Conservation (phyloP, 345 rosid species). For the Cardiospermum halicacabum region DNA sequence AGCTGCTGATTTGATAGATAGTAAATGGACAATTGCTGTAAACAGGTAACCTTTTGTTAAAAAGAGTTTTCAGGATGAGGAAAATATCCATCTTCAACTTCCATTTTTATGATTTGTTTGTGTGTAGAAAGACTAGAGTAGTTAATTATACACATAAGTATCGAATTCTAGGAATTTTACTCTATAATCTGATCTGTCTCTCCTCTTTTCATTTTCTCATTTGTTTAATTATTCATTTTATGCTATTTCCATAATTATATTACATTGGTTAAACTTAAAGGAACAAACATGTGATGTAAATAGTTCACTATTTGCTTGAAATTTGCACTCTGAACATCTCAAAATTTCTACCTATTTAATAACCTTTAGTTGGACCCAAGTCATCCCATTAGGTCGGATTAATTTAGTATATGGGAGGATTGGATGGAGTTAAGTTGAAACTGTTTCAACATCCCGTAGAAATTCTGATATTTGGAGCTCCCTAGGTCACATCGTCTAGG, state of each 20-base stretch:
- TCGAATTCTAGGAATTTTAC: not conserved
- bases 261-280: not conserved
- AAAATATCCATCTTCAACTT: conserved; percentile 10
- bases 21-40: conserved; percentile 87
- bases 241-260: not conserved
- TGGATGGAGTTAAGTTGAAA: conserved; percentile 2
- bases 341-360: not conserved
- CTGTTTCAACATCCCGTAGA: not conserved
- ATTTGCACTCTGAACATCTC: not conserved
- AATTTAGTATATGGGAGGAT: not conserved
- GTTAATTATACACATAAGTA: no score
- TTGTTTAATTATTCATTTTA: not conserved
- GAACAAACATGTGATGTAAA: not conserved
- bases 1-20: conserved; percentile 89
- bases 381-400: not conserved
- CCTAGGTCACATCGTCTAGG: not conserved
- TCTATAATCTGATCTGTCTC: no score
- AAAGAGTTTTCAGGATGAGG: conserved; percentile 5
- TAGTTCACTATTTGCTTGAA: not conserved
- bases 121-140: not conserved
- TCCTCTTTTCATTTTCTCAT: no score
- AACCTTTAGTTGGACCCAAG: not conserved
- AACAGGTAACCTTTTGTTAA: conserved; percentile 53
- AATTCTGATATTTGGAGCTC: not conserved
- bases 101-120: not conserved